Conservation (phyloP, 441 rosid species). For the Corymbia calophylla region DNA sequence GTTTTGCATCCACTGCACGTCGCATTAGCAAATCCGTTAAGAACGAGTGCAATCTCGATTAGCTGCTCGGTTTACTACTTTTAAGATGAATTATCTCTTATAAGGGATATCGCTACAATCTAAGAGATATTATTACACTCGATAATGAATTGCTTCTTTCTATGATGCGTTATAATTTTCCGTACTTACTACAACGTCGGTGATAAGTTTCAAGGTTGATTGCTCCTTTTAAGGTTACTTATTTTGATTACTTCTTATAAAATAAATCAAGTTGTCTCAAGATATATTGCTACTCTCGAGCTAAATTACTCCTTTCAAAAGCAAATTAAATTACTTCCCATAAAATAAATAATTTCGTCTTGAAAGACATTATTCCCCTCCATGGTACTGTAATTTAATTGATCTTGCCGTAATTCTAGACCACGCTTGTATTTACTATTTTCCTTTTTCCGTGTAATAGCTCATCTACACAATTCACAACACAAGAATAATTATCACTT, state of each 20-base stretch:
- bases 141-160: neutral
- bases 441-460: neutral
- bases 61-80: neutral
- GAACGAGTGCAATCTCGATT: no score
- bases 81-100: neutral
- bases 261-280: neutral
- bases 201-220: neutral
- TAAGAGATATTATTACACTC: neutral
- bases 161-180: no score
- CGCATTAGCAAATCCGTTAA: no score
- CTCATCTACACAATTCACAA: accelerated
- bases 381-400: neutral
- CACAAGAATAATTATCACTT: neutral
- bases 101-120: neutral
- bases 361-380: no score
- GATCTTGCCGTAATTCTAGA: neutral
- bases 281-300: neutral
- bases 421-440: neutral
- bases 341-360: neutral
- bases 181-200: neutral
- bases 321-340: neutral
- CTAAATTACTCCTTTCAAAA: neutral
- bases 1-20: neutral
- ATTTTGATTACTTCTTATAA: neutral
- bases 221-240: neutral